phyloP scores from a whole-genome alignment of 768 basidiomycete species.

The Boletus reticulatus region DNA sequence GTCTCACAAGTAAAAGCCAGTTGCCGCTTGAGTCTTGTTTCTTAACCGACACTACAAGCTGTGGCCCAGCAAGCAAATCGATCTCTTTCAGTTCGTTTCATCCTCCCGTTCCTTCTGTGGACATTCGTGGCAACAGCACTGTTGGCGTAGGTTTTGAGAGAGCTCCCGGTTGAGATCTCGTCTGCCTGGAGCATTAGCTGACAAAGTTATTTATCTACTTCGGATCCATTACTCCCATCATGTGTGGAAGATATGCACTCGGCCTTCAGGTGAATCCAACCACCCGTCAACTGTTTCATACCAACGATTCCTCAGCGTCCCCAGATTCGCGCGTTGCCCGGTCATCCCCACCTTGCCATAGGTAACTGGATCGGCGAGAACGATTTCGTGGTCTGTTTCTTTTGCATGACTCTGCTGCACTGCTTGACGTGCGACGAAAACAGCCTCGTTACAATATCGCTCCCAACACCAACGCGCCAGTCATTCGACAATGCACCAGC shows the following conservation, averaged over 20 bases:
- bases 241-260: constrained; percentile 68
- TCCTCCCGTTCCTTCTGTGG: no score
- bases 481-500: constrained; percentile 50
- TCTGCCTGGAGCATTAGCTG: no score
- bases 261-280: constrained; percentile 38
- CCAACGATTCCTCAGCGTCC: constrained; percentile 17
- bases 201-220: no score
- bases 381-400: constrained; percentile 44
- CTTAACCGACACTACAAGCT: no score
- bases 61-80: no score
- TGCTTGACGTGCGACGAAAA: background rate
- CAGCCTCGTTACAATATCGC: constrained; percentile 77
- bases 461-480: constrained; percentile 75
- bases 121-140: no score
- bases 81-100: no score
- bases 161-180: no score
- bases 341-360: constrained; percentile 41
- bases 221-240: constrained; percentile 17
- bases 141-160: no score
- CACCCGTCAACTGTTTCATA: background rate
- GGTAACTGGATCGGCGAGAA: constrained; percentile 62
- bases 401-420: background rate
- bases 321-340: constrained; percentile 37
- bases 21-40: no score
- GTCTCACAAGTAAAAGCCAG: no score